These are phyloP conservation scores for Narthecium ossifragum DNA, from an alignment of 106 monocot species.

Conservation along the genomic window DNA sequence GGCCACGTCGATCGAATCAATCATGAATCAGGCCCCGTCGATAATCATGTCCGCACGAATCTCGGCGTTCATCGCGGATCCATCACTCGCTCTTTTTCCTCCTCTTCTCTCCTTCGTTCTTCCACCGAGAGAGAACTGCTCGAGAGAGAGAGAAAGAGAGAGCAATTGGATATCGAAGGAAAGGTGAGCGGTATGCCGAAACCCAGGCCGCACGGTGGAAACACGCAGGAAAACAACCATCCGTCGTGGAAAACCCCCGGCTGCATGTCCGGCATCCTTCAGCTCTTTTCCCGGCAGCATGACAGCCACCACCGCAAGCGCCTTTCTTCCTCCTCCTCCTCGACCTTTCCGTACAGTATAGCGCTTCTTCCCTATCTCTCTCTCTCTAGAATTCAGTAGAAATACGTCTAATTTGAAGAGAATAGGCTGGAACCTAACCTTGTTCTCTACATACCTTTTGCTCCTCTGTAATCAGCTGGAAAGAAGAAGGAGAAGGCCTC, in stretches of 20 bases:
- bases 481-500: constrained; percentile 19
- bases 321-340: constrained; percentile 18
- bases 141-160: too few relatives aligned
- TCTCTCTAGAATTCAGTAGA: background rate
- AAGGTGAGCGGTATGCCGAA: too few relatives aligned
- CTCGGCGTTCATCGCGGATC: too few relatives aligned
- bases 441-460: background rate
- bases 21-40: too few relatives aligned
- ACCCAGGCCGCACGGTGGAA: constrained; percentile 14
- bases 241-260: constrained; percentile 14
- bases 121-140: too few relatives aligned
- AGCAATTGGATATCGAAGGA: too few relatives aligned
- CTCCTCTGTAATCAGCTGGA: background rate
- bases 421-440: background rate
- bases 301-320: constrained; percentile 31
- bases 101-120: too few relatives aligned
- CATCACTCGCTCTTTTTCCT: too few relatives aligned
- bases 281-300: constrained; percentile 31
- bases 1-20: too few relatives aligned
- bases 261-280: constrained; percentile 61
- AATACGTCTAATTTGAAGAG: background rate
- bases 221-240: constrained; percentile 2
- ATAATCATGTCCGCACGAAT: too few relatives aligned
- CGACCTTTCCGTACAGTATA: background rate
- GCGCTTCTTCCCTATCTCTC: background rate